phyloP scores from a whole-genome alignment of 2,329 filamentous ascomycete species.

The Penicillium italicum region DNA sequence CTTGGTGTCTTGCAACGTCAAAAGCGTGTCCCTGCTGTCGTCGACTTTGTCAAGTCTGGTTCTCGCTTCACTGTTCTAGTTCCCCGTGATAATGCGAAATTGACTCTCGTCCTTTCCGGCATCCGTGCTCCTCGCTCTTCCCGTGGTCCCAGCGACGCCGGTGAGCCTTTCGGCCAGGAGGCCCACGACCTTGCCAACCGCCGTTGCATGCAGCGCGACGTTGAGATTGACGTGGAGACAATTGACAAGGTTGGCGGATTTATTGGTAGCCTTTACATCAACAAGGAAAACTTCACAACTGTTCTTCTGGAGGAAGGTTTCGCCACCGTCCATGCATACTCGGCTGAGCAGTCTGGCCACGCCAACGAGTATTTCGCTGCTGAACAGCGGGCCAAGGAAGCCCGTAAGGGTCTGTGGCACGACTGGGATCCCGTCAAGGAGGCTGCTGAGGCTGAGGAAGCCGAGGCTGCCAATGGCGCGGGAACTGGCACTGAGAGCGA shows the following conservation, averaged over 20 bases:
- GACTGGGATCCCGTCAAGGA: conserved; percentile 92
- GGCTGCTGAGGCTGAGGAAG: conserved; percentile 55
- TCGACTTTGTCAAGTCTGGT: conserved; percentile 97
- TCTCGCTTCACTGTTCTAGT: conserved; percentile 90
- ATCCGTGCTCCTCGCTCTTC: conserved; percentile 88
- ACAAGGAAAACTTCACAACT: conserved; percentile 94
- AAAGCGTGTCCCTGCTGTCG: conserved; percentile 85
- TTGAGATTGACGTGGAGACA: conserved; percentile 91
- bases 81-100: conserved; percentile 86
- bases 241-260: conserved; percentile 97
- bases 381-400: conserved; percentile 85
- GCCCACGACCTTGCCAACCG: conserved; percentile 86
- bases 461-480: conserved; percentile 47
- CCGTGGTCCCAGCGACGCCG: conserved; percentile 71
- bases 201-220: conserved; percentile 88
- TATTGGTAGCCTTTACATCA: conserved; percentile 90
- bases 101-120: conserved; percentile 90
- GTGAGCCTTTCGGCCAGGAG: conserved; percentile 93
- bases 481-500: conserved; percentile 54
- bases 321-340: conserved; percentile 88
- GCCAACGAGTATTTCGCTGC: conserved; percentile 81
- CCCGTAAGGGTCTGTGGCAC: conserved; percentile 82
- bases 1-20: conserved; percentile 82
- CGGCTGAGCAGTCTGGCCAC: conserved; percentile 91
- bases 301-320: conserved; percentile 88